Evolutionary conservation across 805 yeast species (phyloP).

Genomic region (Cyberlindnera americana): DNA sequence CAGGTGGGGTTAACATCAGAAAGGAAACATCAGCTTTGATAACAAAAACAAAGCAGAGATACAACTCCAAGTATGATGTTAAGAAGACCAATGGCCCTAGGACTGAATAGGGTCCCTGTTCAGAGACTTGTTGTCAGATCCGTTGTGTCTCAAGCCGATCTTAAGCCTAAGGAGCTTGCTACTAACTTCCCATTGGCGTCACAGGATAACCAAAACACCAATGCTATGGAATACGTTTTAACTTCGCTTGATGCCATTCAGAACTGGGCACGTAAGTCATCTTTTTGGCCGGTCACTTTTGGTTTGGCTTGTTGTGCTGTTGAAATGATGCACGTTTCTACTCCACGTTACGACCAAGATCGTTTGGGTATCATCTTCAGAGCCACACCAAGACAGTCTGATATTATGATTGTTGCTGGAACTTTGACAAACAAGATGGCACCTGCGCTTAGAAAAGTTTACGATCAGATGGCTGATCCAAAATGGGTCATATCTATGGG

Average conservation of each 20-base stretch:
- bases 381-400: conserved; percentile 91
- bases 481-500: conserved; percentile 96
- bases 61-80: too few species aligned
- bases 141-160: conserved; percentile 16
- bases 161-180: conserved; percentile 20
- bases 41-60: too few species aligned
- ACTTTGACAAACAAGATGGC: conserved; percentile 92
- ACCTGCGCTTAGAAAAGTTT: conserved; percentile 87
- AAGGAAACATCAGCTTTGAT: too few species aligned
- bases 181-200: conserved; percentile 23
- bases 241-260: conserved; percentile 80
- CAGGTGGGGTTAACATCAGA: too few species aligned
- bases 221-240: conserved; percentile 73
- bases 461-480: conserved; percentile 93
- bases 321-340: conserved; percentile 91
- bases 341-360: conserved; percentile 90
- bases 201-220: conserved; percentile 38
- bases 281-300: conserved; percentile 91
- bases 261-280: conserved; percentile 88
- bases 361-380: conserved; percentile 89
- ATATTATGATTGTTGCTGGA: conserved; percentile 90
- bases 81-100: background rate
- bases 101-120: background rate
- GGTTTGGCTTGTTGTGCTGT: conserved; percentile 94
- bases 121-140: conserved; percentile 10